A percentile compares a stretch with the other conserved stretches of the same genome.
Conservation (phyloP, 257 asterid species). For the Nicotiana paniculata region DNA sequence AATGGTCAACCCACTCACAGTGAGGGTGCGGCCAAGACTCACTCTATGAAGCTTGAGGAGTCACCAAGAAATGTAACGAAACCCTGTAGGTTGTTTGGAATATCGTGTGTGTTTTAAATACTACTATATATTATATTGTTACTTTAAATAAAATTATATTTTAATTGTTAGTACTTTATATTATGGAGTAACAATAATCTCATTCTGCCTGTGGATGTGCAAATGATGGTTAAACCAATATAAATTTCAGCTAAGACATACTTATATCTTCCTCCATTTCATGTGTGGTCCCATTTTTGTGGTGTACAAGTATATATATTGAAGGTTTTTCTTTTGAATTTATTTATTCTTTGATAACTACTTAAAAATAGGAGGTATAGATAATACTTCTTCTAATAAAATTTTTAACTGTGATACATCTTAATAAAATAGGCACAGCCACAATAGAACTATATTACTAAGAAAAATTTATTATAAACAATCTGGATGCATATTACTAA, state of each 20-base stretch:
- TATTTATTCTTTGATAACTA: neutral
- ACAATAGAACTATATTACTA: too few relatives aligned
- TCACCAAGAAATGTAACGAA: neutral
- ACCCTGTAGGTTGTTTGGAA: neutral
- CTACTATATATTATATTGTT: neutral
- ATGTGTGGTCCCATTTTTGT: neutral
- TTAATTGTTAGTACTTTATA: neutral
- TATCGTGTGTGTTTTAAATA: neutral
- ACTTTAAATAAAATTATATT: neutral
- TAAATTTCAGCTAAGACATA: neutral
- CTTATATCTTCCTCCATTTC: neutral
- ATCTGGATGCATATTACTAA: too few relatives aligned
- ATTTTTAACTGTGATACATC: too few relatives aligned
- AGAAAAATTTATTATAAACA: too few relatives aligned
- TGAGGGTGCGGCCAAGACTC: neutral
- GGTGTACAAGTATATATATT: neutral
- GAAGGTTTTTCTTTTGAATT: neutral
- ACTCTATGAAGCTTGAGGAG: neutral
- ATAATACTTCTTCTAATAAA: too few relatives aligned
- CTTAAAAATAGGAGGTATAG: too few relatives aligned
- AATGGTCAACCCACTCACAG: constrained; percentile 18
- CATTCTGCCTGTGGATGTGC: neutral
- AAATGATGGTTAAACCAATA: neutral
- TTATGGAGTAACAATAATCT: neutral
- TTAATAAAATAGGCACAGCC: too few relatives aligned